Conservation (phyloP, 1,284 basidiomycete species). For the Athelia psychrophila region DNA sequence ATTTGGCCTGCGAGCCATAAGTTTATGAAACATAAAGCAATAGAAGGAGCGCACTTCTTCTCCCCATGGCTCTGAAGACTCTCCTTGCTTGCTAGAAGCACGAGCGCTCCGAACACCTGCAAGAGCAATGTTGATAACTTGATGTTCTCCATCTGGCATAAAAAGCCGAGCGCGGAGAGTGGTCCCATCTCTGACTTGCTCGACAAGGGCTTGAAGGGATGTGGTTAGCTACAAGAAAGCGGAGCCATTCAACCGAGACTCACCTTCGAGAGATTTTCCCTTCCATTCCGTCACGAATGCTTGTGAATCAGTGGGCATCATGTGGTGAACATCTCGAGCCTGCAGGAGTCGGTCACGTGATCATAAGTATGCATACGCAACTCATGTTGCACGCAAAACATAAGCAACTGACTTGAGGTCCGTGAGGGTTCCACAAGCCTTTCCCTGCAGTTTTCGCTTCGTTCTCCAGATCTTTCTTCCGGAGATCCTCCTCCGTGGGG, state of each 20-base stretch:
- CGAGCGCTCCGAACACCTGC: constrained; percentile 86
- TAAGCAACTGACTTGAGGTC: constrained; percentile 58
- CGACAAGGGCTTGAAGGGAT: constrained; percentile 71
- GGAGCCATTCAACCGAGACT: constrained; percentile 12
- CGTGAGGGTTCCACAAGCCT: constrained; percentile 89
- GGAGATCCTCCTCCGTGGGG: constrained; percentile 75
- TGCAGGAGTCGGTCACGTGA: constrained; percentile 27
- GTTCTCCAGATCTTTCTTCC: constrained; percentile 70
- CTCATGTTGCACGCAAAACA: neutral
- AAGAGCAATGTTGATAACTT: constrained; percentile 80
- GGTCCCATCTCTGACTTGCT: constrained; percentile 92
- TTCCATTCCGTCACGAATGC: constrained; percentile 92
- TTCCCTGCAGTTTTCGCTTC: constrained; percentile 77
- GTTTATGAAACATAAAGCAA: too few species aligned
- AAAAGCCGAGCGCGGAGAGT: constrained; percentile 88
- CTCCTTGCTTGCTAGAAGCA: constrained; percentile 69
- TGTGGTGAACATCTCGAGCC: constrained; percentile 76
- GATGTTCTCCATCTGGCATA: constrained; percentile 86
- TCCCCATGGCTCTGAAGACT: constrained; percentile 76
- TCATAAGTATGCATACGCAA: neutral
- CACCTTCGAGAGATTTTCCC: constrained; percentile 85
- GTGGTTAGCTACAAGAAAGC: constrained; percentile 6
- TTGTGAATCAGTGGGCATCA: constrained; percentile 89
- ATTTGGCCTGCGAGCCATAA: constrained; percentile 68
- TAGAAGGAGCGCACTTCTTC: constrained; percentile 69